Evolutionary conservation across 495 filamentous ascomycete species (phyloP).

Genomic region (Tuber calosporum): DNA sequence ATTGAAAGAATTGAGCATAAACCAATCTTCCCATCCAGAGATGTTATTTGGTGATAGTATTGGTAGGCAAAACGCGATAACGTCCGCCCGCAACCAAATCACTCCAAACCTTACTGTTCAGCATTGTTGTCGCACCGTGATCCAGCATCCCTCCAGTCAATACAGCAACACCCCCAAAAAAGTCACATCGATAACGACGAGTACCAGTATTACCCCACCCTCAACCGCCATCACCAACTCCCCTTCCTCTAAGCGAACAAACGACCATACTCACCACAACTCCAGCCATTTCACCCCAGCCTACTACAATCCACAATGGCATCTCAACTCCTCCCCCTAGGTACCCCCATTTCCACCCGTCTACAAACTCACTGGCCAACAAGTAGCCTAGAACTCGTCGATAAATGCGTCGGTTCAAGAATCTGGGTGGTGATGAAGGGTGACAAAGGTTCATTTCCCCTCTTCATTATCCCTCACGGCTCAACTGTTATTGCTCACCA

Average conservation of each 20-base stretch:
- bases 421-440: constrained; percentile 99
- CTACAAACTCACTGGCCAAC: constrained; percentile 23
- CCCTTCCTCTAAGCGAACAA: neutral
- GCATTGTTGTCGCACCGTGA: neutral
- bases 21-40: neutral
- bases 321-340: constrained; percentile 71
- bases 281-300: neutral
- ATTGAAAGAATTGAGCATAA: neutral
- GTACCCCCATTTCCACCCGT: constrained; percentile 44
- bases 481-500: neutral
- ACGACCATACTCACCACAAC: neutral
- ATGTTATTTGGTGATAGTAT: neutral
- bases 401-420: constrained; percentile 93
- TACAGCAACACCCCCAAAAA: neutral
- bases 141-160: neutral
- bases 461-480: neutral
- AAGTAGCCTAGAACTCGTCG: constrained; percentile 71
- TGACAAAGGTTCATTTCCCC: constrained; percentile 67
- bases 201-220: neutral
- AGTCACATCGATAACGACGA: neutral
- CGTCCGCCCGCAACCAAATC: neutral
- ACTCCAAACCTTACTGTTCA: neutral
- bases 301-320: constrained; percentile 51
- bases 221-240: neutral
- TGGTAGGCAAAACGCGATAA: neutral